phyloP scores from a whole-genome alignment of 2,329 filamentous ascomycete species.

The Graphilbum sp. region DNA sequence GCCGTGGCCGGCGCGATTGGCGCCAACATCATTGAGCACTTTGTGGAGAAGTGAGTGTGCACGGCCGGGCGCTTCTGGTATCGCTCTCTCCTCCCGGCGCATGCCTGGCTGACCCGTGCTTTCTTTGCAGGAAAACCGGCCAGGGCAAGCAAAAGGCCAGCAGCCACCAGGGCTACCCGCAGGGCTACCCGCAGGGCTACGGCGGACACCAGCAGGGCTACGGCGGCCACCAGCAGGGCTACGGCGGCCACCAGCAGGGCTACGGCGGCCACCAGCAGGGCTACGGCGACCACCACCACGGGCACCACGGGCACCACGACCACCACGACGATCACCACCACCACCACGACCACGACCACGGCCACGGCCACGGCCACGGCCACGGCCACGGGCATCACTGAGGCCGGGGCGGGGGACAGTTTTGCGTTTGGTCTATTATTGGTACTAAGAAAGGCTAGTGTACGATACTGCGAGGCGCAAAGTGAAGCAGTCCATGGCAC shows the following conservation, averaged over 20 bases:
- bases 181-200: background rate
- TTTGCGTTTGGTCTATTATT: too few species aligned
- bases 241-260: background rate
- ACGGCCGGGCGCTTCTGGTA: too few species aligned
- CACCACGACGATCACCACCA: background rate
- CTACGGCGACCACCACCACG: background rate
- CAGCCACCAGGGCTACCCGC: background rate
- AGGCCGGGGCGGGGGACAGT: too few species aligned
- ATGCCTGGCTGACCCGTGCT: background rate
- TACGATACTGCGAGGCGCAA: too few species aligned
- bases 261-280: background rate
- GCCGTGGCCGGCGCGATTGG: slow-evolving; percentile 36
- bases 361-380: background rate
- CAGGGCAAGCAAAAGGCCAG: background rate
- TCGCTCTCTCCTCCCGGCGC: too few species aligned
- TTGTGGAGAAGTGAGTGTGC: slow-evolving; percentile 7
- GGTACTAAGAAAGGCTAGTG: too few species aligned
- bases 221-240: background rate
- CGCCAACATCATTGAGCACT: slow-evolving; percentile 32
- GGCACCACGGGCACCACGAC: background rate
- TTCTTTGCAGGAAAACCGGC: background rate
- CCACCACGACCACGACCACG: background rate
- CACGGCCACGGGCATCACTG: too few species aligned
- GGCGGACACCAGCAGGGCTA: background rate
- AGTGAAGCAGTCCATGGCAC: too few species aligned